phyloP scores from a whole-genome alignment of 1,284 basidiomycete genomes.

The Malassezia vespertilionis region DNA sequence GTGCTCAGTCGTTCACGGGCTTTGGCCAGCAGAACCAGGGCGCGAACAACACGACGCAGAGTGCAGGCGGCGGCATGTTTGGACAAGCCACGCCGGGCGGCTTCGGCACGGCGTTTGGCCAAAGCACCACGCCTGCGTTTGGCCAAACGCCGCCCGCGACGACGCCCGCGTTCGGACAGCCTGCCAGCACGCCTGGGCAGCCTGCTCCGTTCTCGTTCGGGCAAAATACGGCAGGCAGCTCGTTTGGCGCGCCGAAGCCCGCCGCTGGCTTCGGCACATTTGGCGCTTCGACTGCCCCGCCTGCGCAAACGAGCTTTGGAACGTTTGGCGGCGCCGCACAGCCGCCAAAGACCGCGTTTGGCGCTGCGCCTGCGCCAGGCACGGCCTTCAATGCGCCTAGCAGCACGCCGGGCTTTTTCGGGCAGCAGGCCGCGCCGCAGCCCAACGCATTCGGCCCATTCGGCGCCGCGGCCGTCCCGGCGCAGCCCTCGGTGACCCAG shows the following conservation, averaged over 20 bases:
- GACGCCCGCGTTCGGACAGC: slow-evolving; percentile 17
- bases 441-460: slow-evolving; percentile 19
- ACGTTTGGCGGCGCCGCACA: neutral
- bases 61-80: slow-evolving; percentile 4
- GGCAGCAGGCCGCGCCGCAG: slow-evolving; percentile 25
- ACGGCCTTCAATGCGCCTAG: slow-evolving; percentile 19
- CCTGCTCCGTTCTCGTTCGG: slow-evolving; percentile 29
- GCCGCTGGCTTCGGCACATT: slow-evolving; percentile 33
- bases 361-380: neutral
- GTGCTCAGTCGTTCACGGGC: slow-evolving; percentile 30
- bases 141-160: slow-evolving; percentile 23
- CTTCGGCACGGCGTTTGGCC: slow-evolving; percentile 32
- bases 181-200: slow-evolving; percentile 21
- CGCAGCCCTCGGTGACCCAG: slow-evolving; percentile 21
- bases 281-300: slow-evolving; percentile 17
- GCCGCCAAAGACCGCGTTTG: slow-evolving; percentile 9
- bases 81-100: slow-evolving; percentile 14
- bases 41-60: slow-evolving; percentile 19
- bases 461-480: slow-evolving; percentile 16
- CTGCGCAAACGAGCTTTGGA: slow-evolving; percentile 21
- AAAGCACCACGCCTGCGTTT: slow-evolving; percentile 3
- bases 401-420: slow-evolving; percentile 23
- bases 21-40: slow-evolving; percentile 39
- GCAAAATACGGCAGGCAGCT: slow-evolving; percentile 21
- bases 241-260: slow-evolving; percentile 33